These are phyloP conservation scores for Malbranchea cinnamomea DNA, from an alignment of 2,329 filamentous ascomycete genomes.

Conservation along the genomic window DNA sequence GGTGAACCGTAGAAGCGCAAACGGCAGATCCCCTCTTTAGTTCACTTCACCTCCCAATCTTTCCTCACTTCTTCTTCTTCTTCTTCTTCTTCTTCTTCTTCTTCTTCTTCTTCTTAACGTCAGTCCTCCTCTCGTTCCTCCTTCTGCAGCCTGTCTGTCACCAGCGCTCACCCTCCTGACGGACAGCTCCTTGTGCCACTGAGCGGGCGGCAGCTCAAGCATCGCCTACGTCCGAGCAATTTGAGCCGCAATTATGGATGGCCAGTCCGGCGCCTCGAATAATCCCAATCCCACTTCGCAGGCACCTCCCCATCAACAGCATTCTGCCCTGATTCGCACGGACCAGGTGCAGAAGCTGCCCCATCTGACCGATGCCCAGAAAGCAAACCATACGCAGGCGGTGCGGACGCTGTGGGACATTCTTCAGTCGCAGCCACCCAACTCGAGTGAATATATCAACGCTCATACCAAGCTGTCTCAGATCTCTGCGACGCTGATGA, in stretches of 20 bases:
- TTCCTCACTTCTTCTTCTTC: too few relatives aligned
- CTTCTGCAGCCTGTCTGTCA: too few relatives aligned
- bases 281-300: too few relatives aligned
- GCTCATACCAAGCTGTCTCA: conserved; percentile 37
- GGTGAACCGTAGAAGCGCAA: too few relatives aligned
- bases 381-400: conserved; percentile 39
- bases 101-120: too few relatives aligned
- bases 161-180: too few relatives aligned
- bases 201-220: background rate
- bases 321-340: conserved; percentile 35
- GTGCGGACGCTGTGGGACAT: conserved; percentile 41
- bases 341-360: conserved; percentile 39
- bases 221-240: too few relatives aligned
- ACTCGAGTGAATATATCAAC: conserved; percentile 34
- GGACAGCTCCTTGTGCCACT: background rate
- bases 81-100: too few relatives aligned
- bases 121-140: too few relatives aligned
- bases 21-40: too few relatives aligned
- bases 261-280: too few relatives aligned
- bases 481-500: conserved; percentile 37
- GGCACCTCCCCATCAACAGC: conserved; percentile 20
- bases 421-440: conserved; percentile 33
- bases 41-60: too few relatives aligned
- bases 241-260: conserved; percentile 9
- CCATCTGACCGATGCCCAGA: conserved; percentile 38